Conservation (phyloP, 2,329 filamentous ascomycete species). For the Ascochyta lentis region DNA sequence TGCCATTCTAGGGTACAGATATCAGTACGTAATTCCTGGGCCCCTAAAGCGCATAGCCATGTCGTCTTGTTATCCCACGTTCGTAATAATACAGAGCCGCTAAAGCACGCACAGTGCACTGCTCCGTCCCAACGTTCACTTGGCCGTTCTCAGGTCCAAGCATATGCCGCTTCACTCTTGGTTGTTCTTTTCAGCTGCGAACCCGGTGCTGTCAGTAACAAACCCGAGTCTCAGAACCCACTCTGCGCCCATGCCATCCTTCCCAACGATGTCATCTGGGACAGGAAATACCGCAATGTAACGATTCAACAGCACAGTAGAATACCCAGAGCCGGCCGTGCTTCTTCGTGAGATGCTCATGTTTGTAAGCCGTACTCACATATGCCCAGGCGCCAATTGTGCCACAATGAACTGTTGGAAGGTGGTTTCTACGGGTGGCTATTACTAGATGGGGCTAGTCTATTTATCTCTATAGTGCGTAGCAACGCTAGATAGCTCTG, state of each 20-base stretch:
- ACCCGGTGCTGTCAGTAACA: constrained; percentile 4
- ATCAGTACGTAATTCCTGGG: constrained; percentile 14
- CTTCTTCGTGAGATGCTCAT: neutral
- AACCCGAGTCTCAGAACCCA: neutral
- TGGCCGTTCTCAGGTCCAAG: neutral
- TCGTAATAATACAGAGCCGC: neutral
- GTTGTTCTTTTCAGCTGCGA: neutral
- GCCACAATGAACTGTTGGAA: too few relatives aligned
- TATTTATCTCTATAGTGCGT: too few relatives aligned
- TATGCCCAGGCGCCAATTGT: constrained; percentile 1
- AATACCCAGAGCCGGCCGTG: neutral
- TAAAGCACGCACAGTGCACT: constrained; percentile 2
- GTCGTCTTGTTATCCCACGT: constrained; percentile 2
- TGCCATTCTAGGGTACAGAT: constrained; percentile 6
- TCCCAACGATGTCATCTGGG: neutral
- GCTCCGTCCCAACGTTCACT: neutral
- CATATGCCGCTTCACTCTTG: constrained; percentile 2
- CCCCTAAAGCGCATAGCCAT: neutral
- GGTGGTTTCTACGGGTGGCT: too few relatives aligned
- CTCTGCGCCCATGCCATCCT: neutral
- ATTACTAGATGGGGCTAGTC: too few relatives aligned
- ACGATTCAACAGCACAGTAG: neutral
- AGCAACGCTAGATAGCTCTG: too few relatives aligned
- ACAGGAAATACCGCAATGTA: neutral
- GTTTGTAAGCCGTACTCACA: neutral